phyloP scores from a whole-genome alignment of 495 filamentous ascomycete species.

The Jackrogersella multiformis region DNA sequence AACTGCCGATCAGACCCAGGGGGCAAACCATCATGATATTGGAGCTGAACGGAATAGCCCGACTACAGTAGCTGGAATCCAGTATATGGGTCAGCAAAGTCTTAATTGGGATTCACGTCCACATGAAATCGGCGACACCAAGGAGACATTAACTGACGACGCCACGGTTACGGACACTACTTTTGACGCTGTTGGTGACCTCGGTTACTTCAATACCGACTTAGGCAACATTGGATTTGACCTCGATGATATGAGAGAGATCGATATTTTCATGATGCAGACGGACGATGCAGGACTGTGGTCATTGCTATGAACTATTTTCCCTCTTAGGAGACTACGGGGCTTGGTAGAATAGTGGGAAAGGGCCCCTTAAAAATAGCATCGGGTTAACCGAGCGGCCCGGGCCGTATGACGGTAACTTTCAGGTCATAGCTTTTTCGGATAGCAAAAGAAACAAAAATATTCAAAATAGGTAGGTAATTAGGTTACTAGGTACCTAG shows the following conservation, averaged over 20 bases:
- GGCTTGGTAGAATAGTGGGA: no score
- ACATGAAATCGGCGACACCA: background rate
- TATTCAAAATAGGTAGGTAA: no score
- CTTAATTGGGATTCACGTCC: conserved; percentile 20
- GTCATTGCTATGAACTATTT: conserved; percentile 11
- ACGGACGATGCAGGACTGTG: conserved; percentile 25
- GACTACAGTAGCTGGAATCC: background rate
- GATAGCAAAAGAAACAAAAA: no score
- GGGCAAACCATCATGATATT: background rate
- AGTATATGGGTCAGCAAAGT: background rate
- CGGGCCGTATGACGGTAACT: no score
- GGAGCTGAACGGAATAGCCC: background rate
- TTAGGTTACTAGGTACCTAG: no score
- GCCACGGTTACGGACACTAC: background rate
- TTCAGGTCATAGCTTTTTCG: no score
- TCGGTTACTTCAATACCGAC: conserved; percentile 1
- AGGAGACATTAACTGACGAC: background rate
- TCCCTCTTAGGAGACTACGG: background rate
- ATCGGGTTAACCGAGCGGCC: no score
- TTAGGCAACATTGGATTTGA: conserved; percentile 5
- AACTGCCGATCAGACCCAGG: background rate
- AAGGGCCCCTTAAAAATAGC: no score
- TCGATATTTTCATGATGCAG: conserved; percentile 33
- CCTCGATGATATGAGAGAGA: conserved; percentile 28
- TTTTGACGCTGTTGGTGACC: background rate